Evolutionary conservation across 306 rosid species (phyloP), one percentile per base, ranked within the genome.

Genomic region (Quercus mongolica): DNA sequence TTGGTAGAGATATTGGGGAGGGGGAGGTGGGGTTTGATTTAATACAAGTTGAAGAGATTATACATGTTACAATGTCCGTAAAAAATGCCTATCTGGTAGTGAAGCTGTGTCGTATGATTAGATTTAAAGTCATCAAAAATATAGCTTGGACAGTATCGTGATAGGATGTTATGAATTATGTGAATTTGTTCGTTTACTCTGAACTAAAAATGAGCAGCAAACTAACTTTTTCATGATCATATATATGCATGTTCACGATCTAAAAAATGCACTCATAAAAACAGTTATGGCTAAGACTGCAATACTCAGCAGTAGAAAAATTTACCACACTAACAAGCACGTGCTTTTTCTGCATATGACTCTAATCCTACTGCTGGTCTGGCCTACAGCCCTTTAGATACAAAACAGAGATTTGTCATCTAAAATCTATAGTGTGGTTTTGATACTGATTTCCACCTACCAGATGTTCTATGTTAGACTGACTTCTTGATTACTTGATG

Each of bases 401-500:
- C 30, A 8, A 62, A 30, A 6, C 46, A 56, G 46, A 21, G 54
- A 25, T 57, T 12, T 30, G n/a, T 26, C 70, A 64, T 64, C 44
- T 30, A 64, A 30, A 30, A 64, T 64, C 70, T 64, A 6, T 4
- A 64, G 5, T 30, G 12, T 64, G 21, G 21, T 38, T 28, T 41
- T 64, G 46, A 23, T 49, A 49, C 54, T 49, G 15, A 49, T 64
- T 64, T 64, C 5, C 70, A 64, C 23, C 41, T 5, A 15, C 11
- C 23, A 14, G 46, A 64, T 20, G 49, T 54, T 56, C 56, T 38
- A 12, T 64, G 19, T 75, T 73, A 21, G 61, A 51, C 79, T 81
- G 81, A 75, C 78, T 33, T 11, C 55, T 76, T 75, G 70, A 72
- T 78, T 77, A n/a, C 78, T 81, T 70, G 67, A 82, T 86, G 76